Evolutionary conservation across 306 rosid species (phyloP).

Genomic region (Ammopiptanthus mongolicus): DNA sequence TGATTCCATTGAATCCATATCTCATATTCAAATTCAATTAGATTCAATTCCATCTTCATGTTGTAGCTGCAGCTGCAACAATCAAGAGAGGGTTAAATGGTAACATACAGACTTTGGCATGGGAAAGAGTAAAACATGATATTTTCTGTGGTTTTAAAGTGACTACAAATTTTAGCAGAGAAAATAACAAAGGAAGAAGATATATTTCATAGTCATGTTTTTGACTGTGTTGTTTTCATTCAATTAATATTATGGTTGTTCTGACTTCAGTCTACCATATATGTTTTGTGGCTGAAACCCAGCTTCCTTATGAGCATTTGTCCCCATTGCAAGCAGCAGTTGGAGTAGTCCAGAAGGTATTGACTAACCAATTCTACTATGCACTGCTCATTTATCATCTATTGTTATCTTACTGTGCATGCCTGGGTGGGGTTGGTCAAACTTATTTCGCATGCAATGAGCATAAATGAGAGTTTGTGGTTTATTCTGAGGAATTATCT

Average conservation of each 20-base stretch:
- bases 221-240: conserved; percentile 12
- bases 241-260: conserved; percentile 7
- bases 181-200: neutral
- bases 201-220: neutral
- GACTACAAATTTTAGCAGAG: neutral
- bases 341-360: conserved; percentile 79
- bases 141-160: neutral
- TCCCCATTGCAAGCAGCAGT: conserved; percentile 91
- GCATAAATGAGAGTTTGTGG: neutral
- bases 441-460: neutral
- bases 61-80: neutral
- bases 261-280: conserved; percentile 23
- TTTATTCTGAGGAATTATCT: neutral
- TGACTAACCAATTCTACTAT: neutral
- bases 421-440: neutral
- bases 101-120: neutral
- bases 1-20: neutral
- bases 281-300: conserved; percentile 40
- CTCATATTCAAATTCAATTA: neutral
- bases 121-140: neutral
- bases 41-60: neutral
- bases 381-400: neutral
- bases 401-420: neutral
- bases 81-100: neutral
- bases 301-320: conserved; percentile 73